These are phyloP conservation scores for Erysimum pusillum DNA, from an alignment of 441 rosid species.

Conservation along the genomic window DNA sequence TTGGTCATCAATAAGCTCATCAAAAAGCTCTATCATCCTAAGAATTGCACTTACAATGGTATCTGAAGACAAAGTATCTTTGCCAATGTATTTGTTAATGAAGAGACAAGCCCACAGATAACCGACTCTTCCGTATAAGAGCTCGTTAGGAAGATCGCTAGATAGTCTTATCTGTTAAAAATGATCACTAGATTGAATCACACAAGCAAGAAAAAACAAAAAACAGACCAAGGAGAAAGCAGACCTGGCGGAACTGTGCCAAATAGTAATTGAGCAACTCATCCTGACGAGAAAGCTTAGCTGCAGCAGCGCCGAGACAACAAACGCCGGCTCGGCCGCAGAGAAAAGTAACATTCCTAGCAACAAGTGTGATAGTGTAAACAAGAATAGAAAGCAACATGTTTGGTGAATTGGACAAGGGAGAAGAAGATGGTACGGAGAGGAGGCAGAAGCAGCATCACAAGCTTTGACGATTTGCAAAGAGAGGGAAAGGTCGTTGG, in stretches of 20 bases:
- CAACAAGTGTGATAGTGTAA: background rate
- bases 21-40: background rate
- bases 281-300: constrained; percentile 50
- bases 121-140: constrained; percentile 65
- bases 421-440: constrained; percentile 43
- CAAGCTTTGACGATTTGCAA: constrained; percentile 59
- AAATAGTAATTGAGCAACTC: constrained; percentile 53
- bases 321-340: constrained; percentile 71
- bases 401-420: background rate
- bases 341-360: constrained; percentile 58
- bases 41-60: constrained; percentile 50
- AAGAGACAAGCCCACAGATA: constrained; percentile 71
- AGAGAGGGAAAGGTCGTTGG: constrained; percentile 59
- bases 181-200: background rate
- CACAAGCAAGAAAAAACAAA: background rate
- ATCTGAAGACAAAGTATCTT: constrained; percentile 54
- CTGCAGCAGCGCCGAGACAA: constrained; percentile 68
- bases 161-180: constrained; percentile 56
- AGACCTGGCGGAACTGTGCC: constrained; percentile 55
- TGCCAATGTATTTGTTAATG: constrained; percentile 61
- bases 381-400: background rate
- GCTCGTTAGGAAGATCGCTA: constrained; percentile 59
- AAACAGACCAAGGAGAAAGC: background rate
- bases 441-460: constrained; percentile 55
- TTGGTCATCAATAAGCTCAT: constrained; percentile 15